Percentiles rank a stretch among this genome's conserved stretches.
phyloP scores from a whole-genome alignment of 148 eudicot species.

The Amaranthus hypochondriacus region DNA sequence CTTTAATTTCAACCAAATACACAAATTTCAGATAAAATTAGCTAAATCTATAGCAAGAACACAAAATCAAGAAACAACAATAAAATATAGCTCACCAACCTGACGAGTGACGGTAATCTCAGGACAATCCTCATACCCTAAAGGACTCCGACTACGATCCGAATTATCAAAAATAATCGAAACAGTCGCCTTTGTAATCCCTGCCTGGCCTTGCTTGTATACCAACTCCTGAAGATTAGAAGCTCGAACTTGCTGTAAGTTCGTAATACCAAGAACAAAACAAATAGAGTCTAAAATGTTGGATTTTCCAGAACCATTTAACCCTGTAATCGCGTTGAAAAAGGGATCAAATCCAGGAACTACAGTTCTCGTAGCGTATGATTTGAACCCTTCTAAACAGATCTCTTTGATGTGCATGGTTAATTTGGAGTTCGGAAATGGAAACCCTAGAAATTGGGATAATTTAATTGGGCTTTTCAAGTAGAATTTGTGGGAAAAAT shows the following conservation, averaged over 20 bases:
- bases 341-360: constrained; percentile 84
- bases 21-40: neutral
- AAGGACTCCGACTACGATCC: constrained; percentile 71
- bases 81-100: constrained; percentile 37
- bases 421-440: constrained; percentile 5
- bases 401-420: constrained; percentile 82
- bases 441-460: constrained; percentile 27
- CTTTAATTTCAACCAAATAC: neutral
- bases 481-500: neutral
- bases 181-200: constrained; percentile 93
- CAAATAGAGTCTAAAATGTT: constrained; percentile 93
- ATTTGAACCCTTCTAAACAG: constrained; percentile 92
- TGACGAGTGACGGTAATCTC: constrained; percentile 96
- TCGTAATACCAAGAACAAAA: constrained; percentile 90
- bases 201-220: constrained; percentile 98
- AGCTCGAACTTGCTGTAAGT: constrained; percentile 96
- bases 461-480: neutral
- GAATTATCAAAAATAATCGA: constrained; percentile 78
- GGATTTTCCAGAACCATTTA: constrained; percentile 95
- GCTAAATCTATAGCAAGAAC: no score
- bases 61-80: neutral
- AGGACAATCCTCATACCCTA: constrained; percentile 78
- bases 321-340: constrained; percentile 92
- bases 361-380: constrained; percentile 86
- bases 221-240: constrained; percentile 93